Percentiles rank a stretch among this genome's conserved stretches.
These are phyloP conservation scores for Omphalea diandra DNA, from an alignment of 441 rosid genomes.

Conservation along the genomic window DNA sequence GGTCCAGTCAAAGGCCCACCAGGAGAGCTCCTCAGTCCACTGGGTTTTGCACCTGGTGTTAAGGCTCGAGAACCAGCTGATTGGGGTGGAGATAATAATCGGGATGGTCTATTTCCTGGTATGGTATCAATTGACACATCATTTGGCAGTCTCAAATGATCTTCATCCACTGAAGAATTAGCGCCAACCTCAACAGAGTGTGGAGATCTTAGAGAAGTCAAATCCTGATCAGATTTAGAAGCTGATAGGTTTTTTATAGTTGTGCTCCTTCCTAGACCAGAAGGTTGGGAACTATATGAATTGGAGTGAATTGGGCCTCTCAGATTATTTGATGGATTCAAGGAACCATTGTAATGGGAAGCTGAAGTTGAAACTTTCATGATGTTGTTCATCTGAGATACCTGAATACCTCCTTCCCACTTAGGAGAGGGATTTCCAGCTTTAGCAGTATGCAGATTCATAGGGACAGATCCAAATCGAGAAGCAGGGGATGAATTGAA, in stretches of 20 bases:
- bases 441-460: conserved; percentile 41
- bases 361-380: conserved; percentile 36
- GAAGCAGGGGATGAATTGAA: conserved; percentile 49
- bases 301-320: conserved; percentile 54
- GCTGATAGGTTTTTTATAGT: conserved; percentile 47
- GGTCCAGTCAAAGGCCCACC: conserved; percentile 45
- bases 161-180: conserved; percentile 45
- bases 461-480: conserved; percentile 54
- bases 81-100: conserved; percentile 60
- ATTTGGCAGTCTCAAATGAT: conserved; percentile 43
- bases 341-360: conserved; percentile 40
- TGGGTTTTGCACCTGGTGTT: conserved; percentile 43
- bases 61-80: conserved; percentile 43
- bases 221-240: conserved; percentile 85
- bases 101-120: conserved; percentile 44
- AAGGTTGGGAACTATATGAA: conserved; percentile 52
- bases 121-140: conserved; percentile 42
- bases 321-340: conserved; percentile 45
- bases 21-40: conserved; percentile 47
- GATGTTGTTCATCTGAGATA: conserved; percentile 39
- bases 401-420: conserved; percentile 58
- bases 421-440: conserved; percentile 51
- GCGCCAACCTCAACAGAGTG: conserved; percentile 49
- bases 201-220: conserved; percentile 66
- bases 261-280: conserved; percentile 51